Percentiles rank a stretch among this genome's conserved stretches.
These are phyloP conservation scores for Candida glaebosa DNA, from an alignment of 805 yeast species.

Conservation along the genomic window DNA sequence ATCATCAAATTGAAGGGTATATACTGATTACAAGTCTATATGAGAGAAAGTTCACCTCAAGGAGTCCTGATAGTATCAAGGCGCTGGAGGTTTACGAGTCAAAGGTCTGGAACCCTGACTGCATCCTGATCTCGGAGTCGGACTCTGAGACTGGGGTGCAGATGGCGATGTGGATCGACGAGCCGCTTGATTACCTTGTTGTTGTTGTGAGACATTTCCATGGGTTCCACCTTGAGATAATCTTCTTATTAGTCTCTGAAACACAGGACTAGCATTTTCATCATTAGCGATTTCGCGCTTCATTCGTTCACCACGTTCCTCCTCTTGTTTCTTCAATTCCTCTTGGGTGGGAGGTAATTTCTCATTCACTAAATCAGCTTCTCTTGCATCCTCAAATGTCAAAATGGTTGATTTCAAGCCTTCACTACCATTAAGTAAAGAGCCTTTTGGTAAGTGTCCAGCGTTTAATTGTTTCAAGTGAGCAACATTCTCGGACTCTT, in stretches of 20 bases:
- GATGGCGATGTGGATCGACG: neutral
- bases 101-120: neutral
- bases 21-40: neutral
- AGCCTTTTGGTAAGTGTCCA: conserved; percentile 82
- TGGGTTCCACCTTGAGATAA: conserved; percentile 19
- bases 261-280: conserved; percentile 31
- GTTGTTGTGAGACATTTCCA: neutral
- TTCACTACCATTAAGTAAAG: conserved; percentile 77
- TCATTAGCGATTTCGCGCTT: conserved; percentile 30
- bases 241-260: conserved; percentile 36
- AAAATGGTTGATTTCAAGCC: conserved; percentile 67
- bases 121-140: neutral
- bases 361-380: conserved; percentile 79
- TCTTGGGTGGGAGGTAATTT: conserved; percentile 79
- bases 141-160: neutral
- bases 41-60: too few species aligned
- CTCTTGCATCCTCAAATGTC: conserved; percentile 79
- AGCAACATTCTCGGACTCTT: conserved; percentile 82
- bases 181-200: neutral
- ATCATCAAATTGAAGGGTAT: neutral
- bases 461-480: conserved; percentile 70
- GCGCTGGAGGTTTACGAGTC: conserved; percentile 2
- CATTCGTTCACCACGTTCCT: conserved; percentile 44
- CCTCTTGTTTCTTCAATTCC: conserved; percentile 46
- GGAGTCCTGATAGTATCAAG: too few species aligned